phyloP scores from a whole-genome alignment of 2,329 filamentous ascomycete species.

The Alternaria longipes region DNA sequence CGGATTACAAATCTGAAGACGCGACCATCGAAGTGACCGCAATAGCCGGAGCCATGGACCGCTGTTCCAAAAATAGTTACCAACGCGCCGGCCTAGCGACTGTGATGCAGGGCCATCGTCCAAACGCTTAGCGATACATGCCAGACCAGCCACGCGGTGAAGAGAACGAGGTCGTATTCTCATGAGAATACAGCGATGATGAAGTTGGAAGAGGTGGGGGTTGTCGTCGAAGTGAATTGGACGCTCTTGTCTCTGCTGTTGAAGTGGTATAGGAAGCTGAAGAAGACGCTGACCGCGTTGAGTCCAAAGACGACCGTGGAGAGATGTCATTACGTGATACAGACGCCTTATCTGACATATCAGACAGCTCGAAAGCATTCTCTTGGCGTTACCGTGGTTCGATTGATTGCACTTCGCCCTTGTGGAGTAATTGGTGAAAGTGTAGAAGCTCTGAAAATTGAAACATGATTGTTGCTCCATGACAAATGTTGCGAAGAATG shows the following conservation, averaged over 20 bases:
- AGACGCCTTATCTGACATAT: slow-evolving; percentile 26
- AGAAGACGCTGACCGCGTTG: slow-evolving; percentile 43
- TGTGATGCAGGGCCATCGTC: not conserved
- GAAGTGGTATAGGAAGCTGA: slow-evolving; percentile 17
- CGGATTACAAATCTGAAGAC: not conserved
- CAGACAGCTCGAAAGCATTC: slow-evolving; percentile 24
- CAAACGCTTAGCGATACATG: slow-evolving; percentile 28
- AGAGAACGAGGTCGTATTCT: slow-evolving; percentile 44
- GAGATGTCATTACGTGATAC: slow-evolving; percentile 52
- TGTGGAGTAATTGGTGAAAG: not conserved
- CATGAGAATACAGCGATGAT: slow-evolving; percentile 40
- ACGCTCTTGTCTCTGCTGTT: slow-evolving; percentile 11
- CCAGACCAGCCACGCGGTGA: slow-evolving; percentile 43
- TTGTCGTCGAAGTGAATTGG: slow-evolving; percentile 30
- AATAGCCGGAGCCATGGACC: not conserved
- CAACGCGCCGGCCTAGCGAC: not conserved
- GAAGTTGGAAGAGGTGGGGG: slow-evolving; percentile 47
- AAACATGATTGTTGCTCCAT: slow-evolving; percentile 6
- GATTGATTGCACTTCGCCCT: not conserved
- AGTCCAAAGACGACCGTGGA: slow-evolving; percentile 54
- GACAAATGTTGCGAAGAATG: not conserved
- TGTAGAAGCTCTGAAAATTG: not conserved
- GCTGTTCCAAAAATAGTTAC: not conserved
- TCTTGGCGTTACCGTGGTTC: slow-evolving; percentile 4
- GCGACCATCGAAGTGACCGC: not conserved